Evolutionary conservation across 1,284 basidiomycete species (phyloP).

Genomic region (Puccinia hordei): DNA sequence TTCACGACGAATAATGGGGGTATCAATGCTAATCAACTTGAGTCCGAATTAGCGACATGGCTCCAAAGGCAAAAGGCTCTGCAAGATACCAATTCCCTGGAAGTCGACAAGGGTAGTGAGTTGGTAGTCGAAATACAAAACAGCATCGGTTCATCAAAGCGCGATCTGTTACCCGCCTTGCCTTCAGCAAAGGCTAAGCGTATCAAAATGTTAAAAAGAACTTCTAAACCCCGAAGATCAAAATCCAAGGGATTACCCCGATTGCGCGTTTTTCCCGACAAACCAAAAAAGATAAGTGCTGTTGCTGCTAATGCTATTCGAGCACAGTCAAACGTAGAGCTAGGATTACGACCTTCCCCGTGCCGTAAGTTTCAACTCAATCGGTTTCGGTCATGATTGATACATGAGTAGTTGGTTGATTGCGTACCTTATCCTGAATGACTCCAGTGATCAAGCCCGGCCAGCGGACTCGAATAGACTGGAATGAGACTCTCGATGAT

Average conservation of each 20-base stretch:
- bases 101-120: slow-evolving; percentile 10
- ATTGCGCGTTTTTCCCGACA: slow-evolving; percentile 21
- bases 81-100: background rate
- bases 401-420: background rate
- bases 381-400: background rate
- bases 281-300: slow-evolving; percentile 33
- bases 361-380: slow-evolving; percentile 22
- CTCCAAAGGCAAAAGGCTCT: slow-evolving; percentile 31
- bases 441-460: slow-evolving; percentile 5
- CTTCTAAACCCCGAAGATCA: slow-evolving; percentile 5
- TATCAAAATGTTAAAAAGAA: slow-evolving; percentile 21
- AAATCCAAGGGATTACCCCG: slow-evolving; percentile 25
- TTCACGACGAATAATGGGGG: slow-evolving; percentile 41
- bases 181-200: slow-evolving; percentile 47
- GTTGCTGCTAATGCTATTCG: slow-evolving; percentile 41
- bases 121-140: slow-evolving; percentile 29
- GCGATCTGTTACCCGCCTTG: slow-evolving; percentile 30
- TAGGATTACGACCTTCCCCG: slow-evolving; percentile 34
- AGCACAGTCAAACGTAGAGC: slow-evolving; percentile 38
- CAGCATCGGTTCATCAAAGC: slow-evolving; percentile 4
- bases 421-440: background rate
- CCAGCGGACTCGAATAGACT: slow-evolving; percentile 42
- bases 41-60: slow-evolving; percentile 41
- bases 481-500: slow-evolving; percentile 43
- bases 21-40: slow-evolving; percentile 48